Evolutionary conservation across 2,329 filamentous ascomycete species (phyloP), one percentile per base, ranked within the genome.

Genomic region (Ophiocordyceps camponoti-rufipedis): DNA sequence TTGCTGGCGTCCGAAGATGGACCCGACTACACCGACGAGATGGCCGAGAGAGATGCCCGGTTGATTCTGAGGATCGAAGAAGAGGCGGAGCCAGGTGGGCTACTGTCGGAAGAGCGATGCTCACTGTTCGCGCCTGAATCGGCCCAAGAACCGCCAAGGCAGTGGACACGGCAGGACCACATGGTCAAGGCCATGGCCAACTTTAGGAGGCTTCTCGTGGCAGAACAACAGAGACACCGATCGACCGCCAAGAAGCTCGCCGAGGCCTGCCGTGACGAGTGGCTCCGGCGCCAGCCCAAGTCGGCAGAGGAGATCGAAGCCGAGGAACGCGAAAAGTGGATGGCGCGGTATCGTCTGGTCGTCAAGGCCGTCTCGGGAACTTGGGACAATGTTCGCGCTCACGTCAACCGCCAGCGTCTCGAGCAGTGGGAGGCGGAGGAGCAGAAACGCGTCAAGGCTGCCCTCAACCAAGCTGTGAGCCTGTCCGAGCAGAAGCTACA

Each of bases 141-240:
- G 12, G 67, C 66, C 48, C 79, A 85, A 47, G 83, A 93, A 54
- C 84, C 84, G 0, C 74, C 78, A 0, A 72, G 74, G 45, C 85
- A 91, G 55, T 96, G 85, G 69, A 79, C 82, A n/a, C 87, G 93
- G 53, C 74, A 78, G 56, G 88, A 96, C 56, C 85, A 96, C 57
- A 71, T 96, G 45, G 70, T 83, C 42, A 80, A 80, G 42, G 88
- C 94, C 49, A 80, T 83, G 48, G 58, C 81, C 12, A 82, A 88
- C 53, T 89, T 96, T 53, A 78, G 85, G 43, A 83, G 79, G 54
- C 69, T 96, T 33, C 75, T 96, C 65, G 63, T 80, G 3, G 75
- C 78, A 47, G 91, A 98, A 59, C 83, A 87, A 53, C 75, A 76
- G 50, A 72, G 80, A 12, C 89, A 96, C 61, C 77, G 77, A 33